Evolutionary conservation across 768 basidiomycete species (phyloP).

Genomic region (Hydnum rufescens): DNA sequence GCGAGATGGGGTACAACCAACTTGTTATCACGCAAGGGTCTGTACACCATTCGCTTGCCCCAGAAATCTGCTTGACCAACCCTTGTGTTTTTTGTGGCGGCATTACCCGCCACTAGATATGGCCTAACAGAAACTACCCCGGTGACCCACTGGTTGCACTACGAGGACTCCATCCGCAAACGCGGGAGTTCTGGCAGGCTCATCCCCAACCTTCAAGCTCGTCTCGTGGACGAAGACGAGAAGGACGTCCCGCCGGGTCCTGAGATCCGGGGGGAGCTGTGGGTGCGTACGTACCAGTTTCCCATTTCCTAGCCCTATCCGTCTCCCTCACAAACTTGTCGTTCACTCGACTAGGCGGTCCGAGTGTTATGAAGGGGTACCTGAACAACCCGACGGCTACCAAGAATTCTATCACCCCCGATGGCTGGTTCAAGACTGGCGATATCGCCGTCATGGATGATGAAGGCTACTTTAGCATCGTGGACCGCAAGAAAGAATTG

Average conservation of each 20-base stretch:
- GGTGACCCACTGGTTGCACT: constrained; percentile 30
- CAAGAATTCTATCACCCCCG: constrained; percentile 39
- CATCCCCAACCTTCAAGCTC: constrained; percentile 55
- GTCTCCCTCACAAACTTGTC: background rate
- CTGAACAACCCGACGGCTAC: constrained; percentile 55
- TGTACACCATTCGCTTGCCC: background rate
- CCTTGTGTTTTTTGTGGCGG: background rate
- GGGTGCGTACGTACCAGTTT: constrained; percentile 67
- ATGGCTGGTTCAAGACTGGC: constrained; percentile 80
- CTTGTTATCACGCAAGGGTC: background rate
- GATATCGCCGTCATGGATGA: constrained; percentile 50
- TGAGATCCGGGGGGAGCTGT: constrained; percentile 50
- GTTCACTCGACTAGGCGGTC: too few species aligned
- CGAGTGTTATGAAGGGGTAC: constrained; percentile 34
- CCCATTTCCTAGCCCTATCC: background rate
- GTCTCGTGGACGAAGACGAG: constrained; percentile 45
- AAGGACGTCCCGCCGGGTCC: constrained; percentile 29
- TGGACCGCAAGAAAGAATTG: constrained; percentile 54
- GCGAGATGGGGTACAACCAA: background rate
- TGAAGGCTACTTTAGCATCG: constrained; percentile 56
- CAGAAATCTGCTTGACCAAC: background rate
- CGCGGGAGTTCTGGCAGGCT: constrained; percentile 47
- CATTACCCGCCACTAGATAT: background rate
- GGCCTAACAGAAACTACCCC: background rate
- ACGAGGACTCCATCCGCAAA: constrained; percentile 25